A percentile compares a stretch with the other conserved stretches of the same genome.
Conservation (phyloP, 257 asterid genomes). For the Solanum pennellii region DNA sequence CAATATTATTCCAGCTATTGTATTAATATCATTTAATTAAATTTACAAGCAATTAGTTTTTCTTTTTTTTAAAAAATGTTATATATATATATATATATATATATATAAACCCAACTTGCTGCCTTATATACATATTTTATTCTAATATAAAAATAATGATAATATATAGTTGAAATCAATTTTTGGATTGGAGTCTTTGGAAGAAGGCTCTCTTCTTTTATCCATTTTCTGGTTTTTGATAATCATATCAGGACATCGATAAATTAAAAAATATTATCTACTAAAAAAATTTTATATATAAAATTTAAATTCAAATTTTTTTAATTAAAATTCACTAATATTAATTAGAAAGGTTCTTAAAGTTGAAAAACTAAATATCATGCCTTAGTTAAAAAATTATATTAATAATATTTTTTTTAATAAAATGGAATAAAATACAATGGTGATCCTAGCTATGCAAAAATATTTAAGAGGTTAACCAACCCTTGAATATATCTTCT, state of each 20-base stretch:
- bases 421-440: not conserved
- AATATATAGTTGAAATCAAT: not conserved
- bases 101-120: not conserved
- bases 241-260: not conserved
- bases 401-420: not conserved
- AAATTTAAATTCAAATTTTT: accelerated
- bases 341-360: not conserved
- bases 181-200: not conserved
- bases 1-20: not conserved
- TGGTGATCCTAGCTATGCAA: not conserved
- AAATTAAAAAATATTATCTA: not conserved
- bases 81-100: not conserved
- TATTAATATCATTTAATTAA: not conserved
- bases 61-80: not conserved
- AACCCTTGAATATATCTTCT: not conserved
- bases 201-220: not conserved
- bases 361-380: not conserved
- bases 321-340: not conserved
- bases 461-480: not conserved
- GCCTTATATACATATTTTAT: not conserved
- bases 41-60: not conserved
- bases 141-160: not conserved
- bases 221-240: not conserved
- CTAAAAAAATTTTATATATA: accelerated
- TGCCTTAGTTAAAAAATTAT: not conserved